A percentile compares a stretch with the other conserved stretches of the same genome.
These are phyloP conservation scores for Hypoxylon sp. DNA, from an alignment of 2,329 filamentous ascomycete species.

Conservation along the genomic window DNA sequence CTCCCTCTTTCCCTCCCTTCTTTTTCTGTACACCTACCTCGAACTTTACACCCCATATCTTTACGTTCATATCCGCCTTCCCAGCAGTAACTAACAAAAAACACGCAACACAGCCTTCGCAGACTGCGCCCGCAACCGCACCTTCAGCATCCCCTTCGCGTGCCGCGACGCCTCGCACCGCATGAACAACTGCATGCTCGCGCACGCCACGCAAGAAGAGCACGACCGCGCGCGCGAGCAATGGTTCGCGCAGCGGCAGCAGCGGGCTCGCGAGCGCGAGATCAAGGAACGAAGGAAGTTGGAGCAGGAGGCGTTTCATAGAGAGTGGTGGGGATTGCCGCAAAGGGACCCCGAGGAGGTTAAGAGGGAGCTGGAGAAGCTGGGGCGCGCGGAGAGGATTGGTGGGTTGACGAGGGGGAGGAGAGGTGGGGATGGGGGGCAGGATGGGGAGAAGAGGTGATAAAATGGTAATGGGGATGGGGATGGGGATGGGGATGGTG, in stretches of 20 bases:
- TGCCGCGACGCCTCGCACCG: slow-evolving; percentile 83
- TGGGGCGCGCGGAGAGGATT: slow-evolving; percentile 66
- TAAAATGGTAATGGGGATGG: background rate
- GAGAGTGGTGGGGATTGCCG: slow-evolving; percentile 77
- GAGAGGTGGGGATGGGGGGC: slow-evolving; percentile 9
- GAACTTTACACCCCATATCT: too few relatives aligned
- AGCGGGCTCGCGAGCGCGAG: slow-evolving; percentile 78
- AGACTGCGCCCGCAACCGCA: slow-evolving; percentile 87
- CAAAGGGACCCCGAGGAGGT: slow-evolving; percentile 67
- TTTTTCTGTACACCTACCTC: background rate
- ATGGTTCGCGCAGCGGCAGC: slow-evolving; percentile 86
- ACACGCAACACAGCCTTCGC: slow-evolving; percentile 79
- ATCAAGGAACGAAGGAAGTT: slow-evolving; percentile 71
- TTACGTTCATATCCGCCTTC: background rate
- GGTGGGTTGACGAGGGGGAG: slow-evolving; percentile 59
- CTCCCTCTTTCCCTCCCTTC: background rate
- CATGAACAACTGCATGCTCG: slow-evolving; percentile 96
- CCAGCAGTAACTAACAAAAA: background rate
- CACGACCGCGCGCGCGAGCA: slow-evolving; percentile 91
- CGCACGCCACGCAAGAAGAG: slow-evolving; percentile 85
- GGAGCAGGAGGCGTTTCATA: slow-evolving; percentile 75
- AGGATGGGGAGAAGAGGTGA: slow-evolving; percentile 8
- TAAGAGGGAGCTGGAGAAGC: slow-evolving; percentile 67
- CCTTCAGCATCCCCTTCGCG: slow-evolving; percentile 87
- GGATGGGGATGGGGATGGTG: background rate